A percentile compares a stretch with the other conserved stretches of the same genome.
These are phyloP conservation scores for Grigorovia jiainica DNA, from an alignment of 805 yeast genomes.

Conservation along the genomic window DNA sequence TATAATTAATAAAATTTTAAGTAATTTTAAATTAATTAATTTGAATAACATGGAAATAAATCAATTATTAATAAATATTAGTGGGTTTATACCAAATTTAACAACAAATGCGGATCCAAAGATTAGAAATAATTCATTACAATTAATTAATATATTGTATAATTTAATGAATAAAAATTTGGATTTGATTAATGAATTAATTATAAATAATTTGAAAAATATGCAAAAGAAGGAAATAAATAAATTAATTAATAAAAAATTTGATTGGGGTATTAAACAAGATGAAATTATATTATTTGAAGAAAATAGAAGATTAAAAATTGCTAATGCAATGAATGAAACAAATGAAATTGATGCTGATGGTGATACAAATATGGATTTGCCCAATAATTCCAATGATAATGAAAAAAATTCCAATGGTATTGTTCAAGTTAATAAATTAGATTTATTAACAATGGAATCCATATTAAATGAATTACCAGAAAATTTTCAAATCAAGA, in stretches of 20 bases:
- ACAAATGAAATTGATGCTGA: slow-evolving; percentile 26
- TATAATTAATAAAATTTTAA: slow-evolving; percentile 47
- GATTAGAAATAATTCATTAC: slow-evolving; percentile 72
- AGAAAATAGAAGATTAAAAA: slow-evolving; percentile 8
- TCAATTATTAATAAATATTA: slow-evolving; percentile 25
- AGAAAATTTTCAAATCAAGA: slow-evolving; percentile 41
- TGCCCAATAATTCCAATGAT: not conserved
- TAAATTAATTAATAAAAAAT: slow-evolving; percentile 38
- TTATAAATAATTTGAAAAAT: slow-evolving; percentile 72
- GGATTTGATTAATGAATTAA: slow-evolving; percentile 42
- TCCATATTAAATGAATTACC: slow-evolving; percentile 63
- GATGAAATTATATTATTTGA: slow-evolving; percentile 7
- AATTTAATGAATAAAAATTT: slow-evolving; percentile 55
- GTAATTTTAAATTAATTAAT: slow-evolving; percentile 19
- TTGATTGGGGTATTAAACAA: slow-evolving; percentile 19
- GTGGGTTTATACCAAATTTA: slow-evolving; percentile 56
- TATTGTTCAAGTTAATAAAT: slow-evolving; percentile 44
- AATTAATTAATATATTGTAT: slow-evolving; percentile 57
- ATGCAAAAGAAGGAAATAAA: slow-evolving; percentile 82
- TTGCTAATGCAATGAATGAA: not conserved
- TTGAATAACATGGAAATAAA: slow-evolving; percentile 3
- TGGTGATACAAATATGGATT: slow-evolving; percentile 30
- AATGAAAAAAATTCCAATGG: not conserved
- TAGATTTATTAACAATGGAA: slow-evolving; percentile 60
- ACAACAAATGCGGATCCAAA: slow-evolving; percentile 80